These are phyloP conservation scores for Naganishia sp. DNA, from an alignment of 1,284 basidiomycete species.

Conservation along the genomic window DNA sequence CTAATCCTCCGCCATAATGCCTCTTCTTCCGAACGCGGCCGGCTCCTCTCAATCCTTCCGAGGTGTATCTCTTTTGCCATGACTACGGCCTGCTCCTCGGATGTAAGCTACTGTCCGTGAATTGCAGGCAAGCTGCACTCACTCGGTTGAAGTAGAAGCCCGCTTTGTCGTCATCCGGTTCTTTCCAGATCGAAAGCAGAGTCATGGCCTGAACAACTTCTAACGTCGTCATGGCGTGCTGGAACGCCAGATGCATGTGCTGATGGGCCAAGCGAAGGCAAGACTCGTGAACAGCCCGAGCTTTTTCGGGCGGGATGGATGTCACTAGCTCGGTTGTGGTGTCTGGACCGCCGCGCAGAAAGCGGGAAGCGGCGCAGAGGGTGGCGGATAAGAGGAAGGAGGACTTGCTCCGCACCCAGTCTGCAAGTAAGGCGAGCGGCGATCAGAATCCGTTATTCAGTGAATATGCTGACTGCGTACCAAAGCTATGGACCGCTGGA, in stretches of 20 bases:
- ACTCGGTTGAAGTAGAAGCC: conserved; percentile 45
- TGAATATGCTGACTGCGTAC: neutral
- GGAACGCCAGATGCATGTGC: conserved; percentile 44
- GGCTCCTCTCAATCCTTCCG: conserved; percentile 36
- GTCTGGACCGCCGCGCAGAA: conserved; percentile 35
- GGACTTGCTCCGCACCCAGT: conserved; percentile 40
- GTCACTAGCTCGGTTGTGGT: conserved; percentile 26
- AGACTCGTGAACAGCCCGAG: conserved; percentile 42
- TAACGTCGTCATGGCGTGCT: conserved; percentile 39
- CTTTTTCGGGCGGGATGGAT: conserved; percentile 34
- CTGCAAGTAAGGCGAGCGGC: conserved; percentile 24
- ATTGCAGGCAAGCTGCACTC: neutral
- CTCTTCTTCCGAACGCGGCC: conserved; percentile 29
- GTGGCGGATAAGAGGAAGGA: conserved; percentile 42
- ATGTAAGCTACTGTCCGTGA: neutral
- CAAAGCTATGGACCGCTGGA: conserved; percentile 37
- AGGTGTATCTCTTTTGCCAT: conserved; percentile 44
- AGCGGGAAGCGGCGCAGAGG: conserved; percentile 43
- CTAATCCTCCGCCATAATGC: conserved; percentile 36
- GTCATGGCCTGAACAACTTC: conserved; percentile 43
- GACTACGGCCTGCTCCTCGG: conserved; percentile 38
- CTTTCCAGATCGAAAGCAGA: conserved; percentile 42
- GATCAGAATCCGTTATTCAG: no score
- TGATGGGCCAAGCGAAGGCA: conserved; percentile 43
- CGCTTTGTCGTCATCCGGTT: conserved; percentile 47